Evolutionary conservation across 768 basidiomycete genomes (phyloP).

Genomic region (Rhodotorula kratochvilovae): DNA sequence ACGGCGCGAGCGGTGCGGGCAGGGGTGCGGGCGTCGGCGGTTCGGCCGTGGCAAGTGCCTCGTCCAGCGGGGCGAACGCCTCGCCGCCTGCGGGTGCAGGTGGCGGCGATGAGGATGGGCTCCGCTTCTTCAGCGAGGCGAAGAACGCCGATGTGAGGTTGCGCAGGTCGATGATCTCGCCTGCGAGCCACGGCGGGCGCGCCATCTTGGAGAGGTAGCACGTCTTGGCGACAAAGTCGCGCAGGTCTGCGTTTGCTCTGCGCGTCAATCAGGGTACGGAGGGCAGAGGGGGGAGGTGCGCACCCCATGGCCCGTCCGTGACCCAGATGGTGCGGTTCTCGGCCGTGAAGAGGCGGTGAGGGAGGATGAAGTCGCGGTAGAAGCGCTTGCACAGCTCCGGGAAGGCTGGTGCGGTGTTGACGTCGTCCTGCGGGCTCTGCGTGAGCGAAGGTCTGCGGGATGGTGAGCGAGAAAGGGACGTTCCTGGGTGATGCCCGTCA

Average conservation of each 20-base stretch:
- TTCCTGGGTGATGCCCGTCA: constrained; percentile 93
- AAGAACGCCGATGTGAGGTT: constrained; percentile 41
- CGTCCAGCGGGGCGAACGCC: no score
- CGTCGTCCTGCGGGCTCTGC: constrained; percentile 59
- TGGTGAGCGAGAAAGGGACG: constrained; percentile 39
- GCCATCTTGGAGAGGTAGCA: constrained; percentile 52
- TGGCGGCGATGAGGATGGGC: neutral
- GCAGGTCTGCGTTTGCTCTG: constrained; percentile 21
- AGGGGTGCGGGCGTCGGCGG: neutral
- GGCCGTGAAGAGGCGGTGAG: constrained; percentile 34
- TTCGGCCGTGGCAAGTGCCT: neutral
- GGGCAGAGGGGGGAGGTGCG: neutral
- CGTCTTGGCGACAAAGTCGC: constrained; percentile 42
- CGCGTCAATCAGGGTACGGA: no score
- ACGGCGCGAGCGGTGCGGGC: neutral
- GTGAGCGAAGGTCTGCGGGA: neutral
- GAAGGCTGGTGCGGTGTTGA: constrained; percentile 70
- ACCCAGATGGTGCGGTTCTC: constrained; percentile 41
- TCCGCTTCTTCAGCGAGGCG: neutral
- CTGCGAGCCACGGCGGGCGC: constrained; percentile 69
- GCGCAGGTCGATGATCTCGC: constrained; percentile 71
- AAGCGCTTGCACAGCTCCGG: constrained; percentile 59
- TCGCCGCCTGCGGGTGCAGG: no score
- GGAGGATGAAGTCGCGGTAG: constrained; percentile 23
- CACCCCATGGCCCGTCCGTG: constrained; percentile 44